Percentiles rank a stretch among this genome's conserved stretches.
Conservation (phyloP, 805 yeast species). For the Saitoella complicata region DNA sequence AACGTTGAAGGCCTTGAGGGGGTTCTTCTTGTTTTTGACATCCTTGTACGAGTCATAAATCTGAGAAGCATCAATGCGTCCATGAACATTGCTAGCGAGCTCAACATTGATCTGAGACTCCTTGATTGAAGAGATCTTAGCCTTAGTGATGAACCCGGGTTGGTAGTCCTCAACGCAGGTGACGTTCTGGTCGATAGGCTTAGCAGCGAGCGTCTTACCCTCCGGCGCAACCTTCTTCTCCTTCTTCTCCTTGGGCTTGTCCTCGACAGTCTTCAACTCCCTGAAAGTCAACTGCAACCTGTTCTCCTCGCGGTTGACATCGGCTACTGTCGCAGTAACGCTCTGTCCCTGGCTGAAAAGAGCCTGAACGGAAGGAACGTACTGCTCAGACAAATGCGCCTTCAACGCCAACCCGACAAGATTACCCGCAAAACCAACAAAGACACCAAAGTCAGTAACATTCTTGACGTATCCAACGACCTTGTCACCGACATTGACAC, state of each 20-base stretch:
- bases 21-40: constrained; percentile 41
- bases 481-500: constrained; percentile 33
- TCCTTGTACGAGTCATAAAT: constrained; percentile 37
- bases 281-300: constrained; percentile 56
- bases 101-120: constrained; percentile 59
- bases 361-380: constrained; percentile 34
- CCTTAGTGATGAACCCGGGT: constrained; percentile 48
- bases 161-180: constrained; percentile 33
- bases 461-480: constrained; percentile 66
- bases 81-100: constrained; percentile 62
- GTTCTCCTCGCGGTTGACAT: constrained; percentile 49
- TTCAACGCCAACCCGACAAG: constrained; percentile 74
- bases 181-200: constrained; percentile 46
- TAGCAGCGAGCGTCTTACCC: constrained; percentile 21
- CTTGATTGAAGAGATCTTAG: constrained; percentile 44
- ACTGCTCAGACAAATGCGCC: constrained; percentile 38
- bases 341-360: constrained; percentile 56
- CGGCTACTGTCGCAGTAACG: constrained; percentile 47
- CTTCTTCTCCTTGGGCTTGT: constrained; percentile 12
- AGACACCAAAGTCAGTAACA: constrained; percentile 64
- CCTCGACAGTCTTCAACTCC: constrained; percentile 10
- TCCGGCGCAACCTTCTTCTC: neutral
- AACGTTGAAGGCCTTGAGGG: constrained; percentile 38
- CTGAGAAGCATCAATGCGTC: constrained; percentile 64
- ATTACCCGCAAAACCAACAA: constrained; percentile 63